These are phyloP conservation scores for Gamarada debralockiae DNA, from an alignment of 495 filamentous ascomycete species.

Conservation along the genomic window DNA sequence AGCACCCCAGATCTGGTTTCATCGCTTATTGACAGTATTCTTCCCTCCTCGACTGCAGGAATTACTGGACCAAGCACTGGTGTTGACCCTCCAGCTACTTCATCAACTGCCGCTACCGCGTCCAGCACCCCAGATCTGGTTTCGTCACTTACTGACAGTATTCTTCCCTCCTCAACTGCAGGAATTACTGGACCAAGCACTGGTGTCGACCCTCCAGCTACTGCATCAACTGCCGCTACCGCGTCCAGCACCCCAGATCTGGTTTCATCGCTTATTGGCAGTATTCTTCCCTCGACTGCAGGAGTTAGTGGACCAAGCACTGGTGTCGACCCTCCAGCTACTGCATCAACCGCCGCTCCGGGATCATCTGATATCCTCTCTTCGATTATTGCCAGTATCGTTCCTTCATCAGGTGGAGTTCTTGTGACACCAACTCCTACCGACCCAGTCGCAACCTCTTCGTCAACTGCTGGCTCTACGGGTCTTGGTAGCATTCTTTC, in stretches of 20 bases:
- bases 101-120: background rate
- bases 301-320: no score
- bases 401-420: background rate
- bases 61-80: no score
- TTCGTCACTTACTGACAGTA: background rate
- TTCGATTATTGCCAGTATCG: background rate
- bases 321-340: no score
- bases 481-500: slow-evolving; percentile 20
- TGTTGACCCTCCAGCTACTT: background rate
- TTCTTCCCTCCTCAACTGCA: background rate
- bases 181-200: no score
- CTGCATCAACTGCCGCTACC: background rate
- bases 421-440: slow-evolving; percentile 3
- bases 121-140: background rate
- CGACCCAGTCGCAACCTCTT: slow-evolving; percentile 4
- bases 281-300: background rate
- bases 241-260: background rate
- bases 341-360: background rate
- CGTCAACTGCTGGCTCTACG: slow-evolving; percentile 8
- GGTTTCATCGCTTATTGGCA: no score
- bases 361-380: background rate
- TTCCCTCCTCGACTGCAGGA: no score
- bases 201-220: no score
- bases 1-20: background rate
- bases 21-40: no score